Evolutionary conservation across 1,284 basidiomycete genomes (phyloP).

Genomic region (Trametes polyzona): DNA sequence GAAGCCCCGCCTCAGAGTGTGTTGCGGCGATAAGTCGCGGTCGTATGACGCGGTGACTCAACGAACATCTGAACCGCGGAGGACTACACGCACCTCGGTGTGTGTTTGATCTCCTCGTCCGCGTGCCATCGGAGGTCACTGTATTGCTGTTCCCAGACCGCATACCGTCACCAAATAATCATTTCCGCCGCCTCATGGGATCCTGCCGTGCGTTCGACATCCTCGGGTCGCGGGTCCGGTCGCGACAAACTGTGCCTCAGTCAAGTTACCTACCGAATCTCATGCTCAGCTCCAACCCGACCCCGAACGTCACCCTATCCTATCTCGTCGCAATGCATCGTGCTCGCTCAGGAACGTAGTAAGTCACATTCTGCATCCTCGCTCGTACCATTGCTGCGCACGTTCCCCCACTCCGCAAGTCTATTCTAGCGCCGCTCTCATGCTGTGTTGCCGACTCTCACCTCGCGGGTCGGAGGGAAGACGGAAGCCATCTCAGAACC

Average conservation of each 20-base stretch:
- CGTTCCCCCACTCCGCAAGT: neutral
- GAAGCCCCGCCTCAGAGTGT: slow-evolving; percentile 2
- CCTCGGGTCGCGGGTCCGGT: neutral
- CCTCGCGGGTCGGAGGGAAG: neutral
- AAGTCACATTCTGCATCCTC: neutral
- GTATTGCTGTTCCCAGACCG: neutral
- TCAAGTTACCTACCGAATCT: neutral
- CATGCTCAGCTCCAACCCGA: neutral
- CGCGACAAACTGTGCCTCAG: neutral
- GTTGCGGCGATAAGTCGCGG: slow-evolving; percentile 5
- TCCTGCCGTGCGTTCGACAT: neutral
- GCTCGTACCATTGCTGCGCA: slow-evolving; percentile 2
- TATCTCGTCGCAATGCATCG: neutral
- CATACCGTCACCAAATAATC: neutral
- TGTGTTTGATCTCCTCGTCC: neutral
- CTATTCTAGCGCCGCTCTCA: slow-evolving; percentile 13
- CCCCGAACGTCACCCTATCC: slow-evolving; percentile 10
- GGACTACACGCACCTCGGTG: neutral
- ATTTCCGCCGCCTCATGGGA: slow-evolving; percentile 6
- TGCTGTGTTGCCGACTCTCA: slow-evolving; percentile 5
- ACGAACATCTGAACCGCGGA: neutral
- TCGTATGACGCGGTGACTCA: neutral
- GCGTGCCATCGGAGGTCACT: neutral
- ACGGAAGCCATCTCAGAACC: neutral
- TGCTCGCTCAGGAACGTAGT: slow-evolving; percentile 1